A percentile compares a stretch with the other conserved stretches of the same genome.
These are phyloP conservation scores for Neurospora sp. DNA, from an alignment of 495 filamentous ascomycete species.

Conservation along the genomic window DNA sequence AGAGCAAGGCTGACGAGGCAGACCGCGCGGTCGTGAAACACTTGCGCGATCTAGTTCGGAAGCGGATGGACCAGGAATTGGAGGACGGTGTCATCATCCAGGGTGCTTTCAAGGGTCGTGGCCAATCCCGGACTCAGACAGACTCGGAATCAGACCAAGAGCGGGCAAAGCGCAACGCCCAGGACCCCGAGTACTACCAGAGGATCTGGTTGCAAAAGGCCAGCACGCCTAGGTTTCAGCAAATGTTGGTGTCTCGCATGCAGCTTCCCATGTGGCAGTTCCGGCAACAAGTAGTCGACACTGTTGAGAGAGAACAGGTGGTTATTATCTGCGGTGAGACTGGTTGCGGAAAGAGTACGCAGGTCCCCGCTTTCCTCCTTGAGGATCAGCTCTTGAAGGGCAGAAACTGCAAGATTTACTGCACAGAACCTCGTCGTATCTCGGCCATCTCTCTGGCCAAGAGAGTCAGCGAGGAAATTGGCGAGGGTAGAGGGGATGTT, in stretches of 20 bases:
- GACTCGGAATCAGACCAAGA: slow-evolving; percentile 35
- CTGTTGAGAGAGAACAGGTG: slow-evolving; percentile 66
- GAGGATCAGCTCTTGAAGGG: slow-evolving; percentile 78
- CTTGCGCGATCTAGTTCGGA: slow-evolving; percentile 51
- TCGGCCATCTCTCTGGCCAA: slow-evolving; percentile 88
- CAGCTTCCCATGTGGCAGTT: slow-evolving; percentile 85
- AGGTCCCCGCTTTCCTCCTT: slow-evolving; percentile 84
- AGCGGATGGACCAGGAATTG: slow-evolving; percentile 44
- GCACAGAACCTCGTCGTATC: slow-evolving; percentile 91
- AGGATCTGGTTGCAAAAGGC: slow-evolving; percentile 63
- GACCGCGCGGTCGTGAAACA: slow-evolving; percentile 56
- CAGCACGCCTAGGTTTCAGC: slow-evolving; percentile 47
- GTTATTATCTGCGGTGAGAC: slow-evolving; percentile 93
- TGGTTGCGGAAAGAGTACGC: slow-evolving; percentile 94
- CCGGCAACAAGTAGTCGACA: slow-evolving; percentile 59
- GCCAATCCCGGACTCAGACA: slow-evolving; percentile 34
- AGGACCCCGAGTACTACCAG: slow-evolving; percentile 37
- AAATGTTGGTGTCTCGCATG: slow-evolving; percentile 52
- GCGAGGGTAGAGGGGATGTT: slow-evolving; percentile 69
- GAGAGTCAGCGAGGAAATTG: slow-evolving; percentile 88
- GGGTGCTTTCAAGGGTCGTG: slow-evolving; percentile 58
- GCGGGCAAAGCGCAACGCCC: slow-evolving; percentile 21
- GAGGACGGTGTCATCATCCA: slow-evolving; percentile 69
- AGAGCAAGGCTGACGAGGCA: slow-evolving; percentile 52
- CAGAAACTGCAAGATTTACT: slow-evolving; percentile 80